Evolutionary conservation across 345 rosid species (phyloP).

Genomic region (Nasturtium officinale): DNA sequence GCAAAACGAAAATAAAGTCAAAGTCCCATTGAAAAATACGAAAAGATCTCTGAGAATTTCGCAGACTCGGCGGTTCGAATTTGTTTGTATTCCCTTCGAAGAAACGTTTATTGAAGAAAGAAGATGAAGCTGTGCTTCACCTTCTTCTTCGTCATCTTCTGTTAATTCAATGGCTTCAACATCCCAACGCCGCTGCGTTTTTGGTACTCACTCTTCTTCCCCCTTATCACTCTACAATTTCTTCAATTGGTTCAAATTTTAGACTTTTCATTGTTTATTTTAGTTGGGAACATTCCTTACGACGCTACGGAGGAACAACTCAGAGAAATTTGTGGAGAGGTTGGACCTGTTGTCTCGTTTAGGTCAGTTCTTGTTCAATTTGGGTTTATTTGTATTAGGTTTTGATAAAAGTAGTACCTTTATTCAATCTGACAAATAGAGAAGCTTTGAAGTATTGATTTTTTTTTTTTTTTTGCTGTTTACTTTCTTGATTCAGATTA

Average conservation of each 20-base stretch:
- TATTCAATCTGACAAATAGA: background rate
- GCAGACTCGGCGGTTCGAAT: constrained; percentile 6
- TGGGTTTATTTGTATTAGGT: constrained; percentile 9
- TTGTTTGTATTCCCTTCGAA: constrained; percentile 15
- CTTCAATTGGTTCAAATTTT: background rate
- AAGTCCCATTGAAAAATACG: constrained; percentile 12
- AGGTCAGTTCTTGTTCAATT: constrained; percentile 56
- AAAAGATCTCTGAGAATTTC: constrained; percentile 20
- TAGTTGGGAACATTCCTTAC: constrained; percentile 99
- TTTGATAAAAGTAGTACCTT: constrained; percentile 15
- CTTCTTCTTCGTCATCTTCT: constrained; percentile 61
- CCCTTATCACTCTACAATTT: background rate
- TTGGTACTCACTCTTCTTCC: constrained; percentile 56
- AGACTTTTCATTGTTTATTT: background rate
- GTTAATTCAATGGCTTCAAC: constrained; percentile 74
- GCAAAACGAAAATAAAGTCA: background rate
- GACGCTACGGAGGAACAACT: constrained; percentile 98
- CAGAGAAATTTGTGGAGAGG: constrained; percentile 94
- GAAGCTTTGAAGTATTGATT: background rate
- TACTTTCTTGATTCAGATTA: constrained; percentile 57
- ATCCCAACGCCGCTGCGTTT: constrained; percentile 96
- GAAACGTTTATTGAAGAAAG: constrained; percentile 41
- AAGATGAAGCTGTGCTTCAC: constrained; percentile 71
- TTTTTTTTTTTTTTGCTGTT: background rate
- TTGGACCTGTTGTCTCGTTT: constrained; percentile 98